Evolutionary conservation across 257 asterid genomes (phyloP).

Genomic region (Lycium ferocissimum): DNA sequence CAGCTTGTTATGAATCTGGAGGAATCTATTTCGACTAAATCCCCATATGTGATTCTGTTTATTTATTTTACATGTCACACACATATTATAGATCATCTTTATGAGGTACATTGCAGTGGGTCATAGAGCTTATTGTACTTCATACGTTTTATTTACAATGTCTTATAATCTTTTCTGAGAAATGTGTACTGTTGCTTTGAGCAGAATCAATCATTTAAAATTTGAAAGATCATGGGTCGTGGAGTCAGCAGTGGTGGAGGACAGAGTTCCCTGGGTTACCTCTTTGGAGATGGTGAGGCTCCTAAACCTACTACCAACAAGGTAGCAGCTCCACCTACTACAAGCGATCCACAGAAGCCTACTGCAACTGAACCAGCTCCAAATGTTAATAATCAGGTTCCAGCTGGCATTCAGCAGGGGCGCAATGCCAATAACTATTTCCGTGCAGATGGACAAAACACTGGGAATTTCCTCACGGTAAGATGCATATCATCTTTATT

Average conservation of each 20-base stretch:
- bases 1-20: neutral
- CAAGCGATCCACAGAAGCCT: constrained; percentile 52
- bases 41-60: neutral
- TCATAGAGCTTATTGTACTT: neutral
- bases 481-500: constrained; percentile 24
- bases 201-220: constrained; percentile 34
- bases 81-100: neutral
- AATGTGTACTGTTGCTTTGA: constrained; percentile 26
- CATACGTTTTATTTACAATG: neutral
- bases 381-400: constrained; percentile 55
- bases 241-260: constrained; percentile 94
- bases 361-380: constrained; percentile 53
- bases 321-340: constrained; percentile 52
- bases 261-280: constrained; percentile 88
- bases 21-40: neutral
- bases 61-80: neutral
- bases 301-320: constrained; percentile 57
- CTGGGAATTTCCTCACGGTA: constrained; percentile 87
- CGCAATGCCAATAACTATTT: constrained; percentile 62
- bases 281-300: constrained; percentile 76
- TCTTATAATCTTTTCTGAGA: neutral
- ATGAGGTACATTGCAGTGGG: neutral
- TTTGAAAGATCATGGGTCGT: constrained; percentile 65
- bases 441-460: constrained; percentile 84
- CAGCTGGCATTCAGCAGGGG: constrained; percentile 69